Conservation (phyloP, 768 basidiomycete genomes). For the Trametes meyenii region DNA sequence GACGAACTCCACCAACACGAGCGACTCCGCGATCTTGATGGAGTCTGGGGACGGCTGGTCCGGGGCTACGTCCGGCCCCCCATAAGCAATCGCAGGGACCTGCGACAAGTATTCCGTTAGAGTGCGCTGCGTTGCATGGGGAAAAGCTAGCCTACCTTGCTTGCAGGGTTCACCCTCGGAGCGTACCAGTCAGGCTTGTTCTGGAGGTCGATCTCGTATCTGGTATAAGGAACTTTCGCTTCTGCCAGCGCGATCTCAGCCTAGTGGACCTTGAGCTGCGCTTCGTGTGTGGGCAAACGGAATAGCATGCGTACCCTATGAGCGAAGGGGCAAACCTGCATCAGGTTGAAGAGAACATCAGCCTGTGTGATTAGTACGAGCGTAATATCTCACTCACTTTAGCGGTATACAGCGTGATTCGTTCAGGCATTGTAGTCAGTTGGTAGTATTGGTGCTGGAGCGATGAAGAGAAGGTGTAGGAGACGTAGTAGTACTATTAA, state of each 20-base stretch:
- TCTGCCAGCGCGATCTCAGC: constrained; percentile 66
- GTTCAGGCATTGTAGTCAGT: constrained; percentile 16
- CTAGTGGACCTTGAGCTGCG: constrained; percentile 33
- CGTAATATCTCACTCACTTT: constrained; percentile 38
- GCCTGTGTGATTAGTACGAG: constrained; percentile 30
- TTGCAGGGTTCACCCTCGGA: constrained; percentile 63
- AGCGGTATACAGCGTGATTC: constrained; percentile 25
- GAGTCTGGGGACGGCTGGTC: constrained; percentile 63
- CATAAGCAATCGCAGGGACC: constrained; percentile 65
- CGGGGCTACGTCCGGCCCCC: constrained; percentile 57
- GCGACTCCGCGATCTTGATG: constrained; percentile 63
- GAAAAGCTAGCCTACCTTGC: constrained; percentile 49
- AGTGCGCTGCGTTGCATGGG: too few species aligned
- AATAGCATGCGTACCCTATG: constrained; percentile 46
- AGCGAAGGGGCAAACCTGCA: constrained; percentile 60
- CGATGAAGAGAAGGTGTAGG: too few species aligned
- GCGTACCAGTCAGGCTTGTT: constrained; percentile 76
- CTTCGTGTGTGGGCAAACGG: neutral
- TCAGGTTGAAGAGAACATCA: neutral
- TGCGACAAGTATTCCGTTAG: constrained; percentile 23
- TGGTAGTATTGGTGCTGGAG: too few species aligned
- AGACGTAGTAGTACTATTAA: too few species aligned
- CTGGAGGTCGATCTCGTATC: constrained; percentile 59
- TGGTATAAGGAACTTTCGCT: constrained; percentile 48
- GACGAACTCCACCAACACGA: constrained; percentile 66